A percentile compares a stretch with the other conserved stretches of the same genome.
Evolutionary conservation across 73 alveolate species (phyloP).

Genomic region (Diophrys sp.): DNA sequence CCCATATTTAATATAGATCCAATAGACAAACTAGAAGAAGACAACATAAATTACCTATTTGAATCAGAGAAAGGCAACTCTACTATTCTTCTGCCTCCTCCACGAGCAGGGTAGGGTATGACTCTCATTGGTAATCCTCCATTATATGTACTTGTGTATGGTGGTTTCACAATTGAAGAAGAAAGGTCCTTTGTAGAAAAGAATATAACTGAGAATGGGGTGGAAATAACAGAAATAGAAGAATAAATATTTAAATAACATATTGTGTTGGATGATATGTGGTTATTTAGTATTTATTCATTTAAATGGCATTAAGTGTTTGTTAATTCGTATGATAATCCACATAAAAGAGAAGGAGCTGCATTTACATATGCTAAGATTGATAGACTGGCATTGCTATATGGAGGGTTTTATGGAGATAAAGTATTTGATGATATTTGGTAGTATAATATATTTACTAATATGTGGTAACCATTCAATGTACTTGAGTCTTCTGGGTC

Average conservation of each 20-base stretch:
- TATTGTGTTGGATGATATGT: constrained; percentile 38
- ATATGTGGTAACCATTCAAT: constrained; percentile 54
- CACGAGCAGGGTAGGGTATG: constrained; percentile 62
- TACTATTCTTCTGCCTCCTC: constrained; percentile 24
- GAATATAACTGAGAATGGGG: background rate
- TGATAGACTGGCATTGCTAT: constrained; percentile 52
- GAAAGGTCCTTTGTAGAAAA: background rate
- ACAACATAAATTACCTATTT: background rate
- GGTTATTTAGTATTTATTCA: constrained; percentile 41
- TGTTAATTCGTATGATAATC: constrained; percentile 48
- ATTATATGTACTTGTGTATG: constrained; percentile 48
- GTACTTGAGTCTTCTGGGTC: too few relatives aligned
- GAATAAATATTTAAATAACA: background rate
- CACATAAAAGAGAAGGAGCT: constrained; percentile 40
- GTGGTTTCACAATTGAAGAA: constrained; percentile 21
- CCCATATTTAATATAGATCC: background rate
- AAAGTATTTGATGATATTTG: constrained; percentile 45
- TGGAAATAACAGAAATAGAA: background rate
- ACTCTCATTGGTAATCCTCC: constrained; percentile 58
- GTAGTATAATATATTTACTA: constrained; percentile 59
- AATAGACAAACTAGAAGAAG: background rate
- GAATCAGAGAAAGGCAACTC: background rate
- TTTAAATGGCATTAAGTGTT: constrained; percentile 40
- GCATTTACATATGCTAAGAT: constrained; percentile 29
- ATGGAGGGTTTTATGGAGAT: constrained; percentile 64